Percentiles rank a stretch among this genome's conserved stretches.
Conservation (phyloP, 805 yeast species). For the Sugiyamaella chiloensis region DNA sequence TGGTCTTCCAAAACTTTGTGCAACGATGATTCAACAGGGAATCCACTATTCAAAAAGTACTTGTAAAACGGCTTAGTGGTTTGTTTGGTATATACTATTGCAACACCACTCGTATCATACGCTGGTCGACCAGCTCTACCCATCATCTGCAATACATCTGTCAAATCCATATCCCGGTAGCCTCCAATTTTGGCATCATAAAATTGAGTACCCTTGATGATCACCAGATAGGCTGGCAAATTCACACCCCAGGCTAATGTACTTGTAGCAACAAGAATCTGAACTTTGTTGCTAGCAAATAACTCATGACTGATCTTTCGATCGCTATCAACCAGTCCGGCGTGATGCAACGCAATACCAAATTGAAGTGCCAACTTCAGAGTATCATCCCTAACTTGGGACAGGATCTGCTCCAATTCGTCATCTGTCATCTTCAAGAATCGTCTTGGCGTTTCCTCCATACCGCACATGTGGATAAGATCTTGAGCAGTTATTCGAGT, state of each 20-base stretch:
- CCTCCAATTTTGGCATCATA: slow-evolving; percentile 60
- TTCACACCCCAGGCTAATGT: slow-evolving; percentile 88
- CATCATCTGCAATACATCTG: slow-evolving; percentile 81
- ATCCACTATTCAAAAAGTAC: slow-evolving; percentile 73
- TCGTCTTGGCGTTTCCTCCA: slow-evolving; percentile 71
- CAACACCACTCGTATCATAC: slow-evolving; percentile 72
- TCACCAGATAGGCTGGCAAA: slow-evolving; percentile 74
- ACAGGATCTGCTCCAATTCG: slow-evolving; percentile 52
- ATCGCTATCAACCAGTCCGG: slow-evolving; percentile 73
- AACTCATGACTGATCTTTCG: slow-evolving; percentile 66
- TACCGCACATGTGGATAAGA: slow-evolving; percentile 71
- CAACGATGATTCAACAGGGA: slow-evolving; percentile 77
- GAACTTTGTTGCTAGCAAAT: slow-evolving; percentile 67
- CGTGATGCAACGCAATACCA: slow-evolving; percentile 81
- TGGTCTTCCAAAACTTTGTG: slow-evolving; percentile 77
- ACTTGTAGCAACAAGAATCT: slow-evolving; percentile 73
- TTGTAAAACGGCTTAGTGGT: slow-evolving; percentile 72
- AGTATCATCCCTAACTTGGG: slow-evolving; percentile 76
- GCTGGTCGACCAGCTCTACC: slow-evolving; percentile 85
- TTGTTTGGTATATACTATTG: slow-evolving; percentile 73
- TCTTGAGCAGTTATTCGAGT: slow-evolving; percentile 78
- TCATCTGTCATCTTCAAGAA: slow-evolving; percentile 63
- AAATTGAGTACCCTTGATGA: slow-evolving; percentile 70
- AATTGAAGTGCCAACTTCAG: slow-evolving; percentile 68
- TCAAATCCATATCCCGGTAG: slow-evolving; percentile 76